Conservation (phyloP, 495 filamentous ascomycete genomes). For the Aspergillus asperescens region DNA sequence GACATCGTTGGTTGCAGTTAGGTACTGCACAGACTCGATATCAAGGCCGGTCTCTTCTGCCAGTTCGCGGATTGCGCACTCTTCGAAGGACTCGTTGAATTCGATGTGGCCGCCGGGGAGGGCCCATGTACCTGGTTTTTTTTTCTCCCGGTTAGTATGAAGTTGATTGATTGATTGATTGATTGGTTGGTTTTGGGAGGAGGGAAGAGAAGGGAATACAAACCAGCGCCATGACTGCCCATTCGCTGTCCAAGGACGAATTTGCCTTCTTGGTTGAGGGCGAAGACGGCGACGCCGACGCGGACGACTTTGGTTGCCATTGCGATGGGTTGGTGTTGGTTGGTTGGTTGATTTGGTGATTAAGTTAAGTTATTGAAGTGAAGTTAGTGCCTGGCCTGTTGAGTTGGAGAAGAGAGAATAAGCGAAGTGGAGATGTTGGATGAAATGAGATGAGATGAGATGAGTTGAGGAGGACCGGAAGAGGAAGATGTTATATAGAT, state of each 20-base stretch:
- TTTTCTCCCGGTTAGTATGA: too few species aligned
- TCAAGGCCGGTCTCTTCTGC: conserved; percentile 15
- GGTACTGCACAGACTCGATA: neutral
- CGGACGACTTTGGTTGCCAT: conserved; percentile 17
- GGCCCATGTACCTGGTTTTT: conserved; percentile 16
- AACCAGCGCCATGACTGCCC: conserved; percentile 38
- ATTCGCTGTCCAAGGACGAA: conserved; percentile 33
- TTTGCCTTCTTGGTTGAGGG: conserved; percentile 25
- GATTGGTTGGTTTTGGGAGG: neutral
- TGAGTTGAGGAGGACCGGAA: too few species aligned
- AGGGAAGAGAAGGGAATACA: neutral
- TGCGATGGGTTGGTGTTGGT: too few species aligned
- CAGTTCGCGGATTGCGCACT: conserved; percentile 15
- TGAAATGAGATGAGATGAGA: neutral
- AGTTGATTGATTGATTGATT: too few species aligned
- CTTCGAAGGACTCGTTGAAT: conserved; percentile 12
- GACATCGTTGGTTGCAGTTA: conserved; percentile 20
- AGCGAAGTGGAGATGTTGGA: neutral
- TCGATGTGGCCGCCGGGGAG: conserved; percentile 22
- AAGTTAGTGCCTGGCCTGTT: too few species aligned
- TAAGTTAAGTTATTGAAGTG: too few species aligned
- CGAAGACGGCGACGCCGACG: conserved; percentile 33
- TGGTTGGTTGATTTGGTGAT: too few species aligned
- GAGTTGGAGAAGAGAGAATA: too few species aligned
- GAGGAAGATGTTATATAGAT: neutral